Percentiles rank a stretch among this genome's conserved stretches.
phyloP scores from a whole-genome alignment of 2,329 filamentous ascomycete species.

The Emergomyces africanus region DNA sequence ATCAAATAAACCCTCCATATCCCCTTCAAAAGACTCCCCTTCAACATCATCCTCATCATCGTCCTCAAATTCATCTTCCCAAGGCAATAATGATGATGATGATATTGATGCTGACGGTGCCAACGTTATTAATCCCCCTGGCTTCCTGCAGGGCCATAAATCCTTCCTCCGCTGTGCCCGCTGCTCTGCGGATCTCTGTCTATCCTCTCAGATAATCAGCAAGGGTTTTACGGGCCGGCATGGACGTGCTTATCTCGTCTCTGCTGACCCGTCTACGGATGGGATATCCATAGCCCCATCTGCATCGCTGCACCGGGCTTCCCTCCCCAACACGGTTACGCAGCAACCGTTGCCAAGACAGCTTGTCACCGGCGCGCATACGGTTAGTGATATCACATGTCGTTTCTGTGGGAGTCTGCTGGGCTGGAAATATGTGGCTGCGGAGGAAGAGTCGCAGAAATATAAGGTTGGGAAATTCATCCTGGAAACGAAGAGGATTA shows the following conservation, averaged over 20 bases:
- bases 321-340: slow-evolving; percentile 46
- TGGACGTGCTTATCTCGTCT: slow-evolving; percentile 51
- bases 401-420: slow-evolving; percentile 42
- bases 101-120: background rate
- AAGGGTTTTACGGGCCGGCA: slow-evolving; percentile 55
- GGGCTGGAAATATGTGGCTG: slow-evolving; percentile 53
- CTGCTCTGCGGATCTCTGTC: slow-evolving; percentile 47
- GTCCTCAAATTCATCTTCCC: background rate
- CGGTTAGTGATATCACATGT: slow-evolving; percentile 48
- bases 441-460: slow-evolving; percentile 47
- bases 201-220: slow-evolving; percentile 47
- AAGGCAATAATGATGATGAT: background rate
- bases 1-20: slow-evolving; percentile 5
- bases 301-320: slow-evolving; percentile 18
- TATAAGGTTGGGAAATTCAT: slow-evolving; percentile 59
- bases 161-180: slow-evolving; percentile 47
- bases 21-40: background rate
- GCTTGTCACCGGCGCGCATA: slow-evolving; percentile 51
- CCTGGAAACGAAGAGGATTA: slow-evolving; percentile 46
- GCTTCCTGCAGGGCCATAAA: slow-evolving; percentile 34
- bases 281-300: slow-evolving; percentile 18
- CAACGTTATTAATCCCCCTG: background rate
- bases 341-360: slow-evolving; percentile 45
- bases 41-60: background rate
- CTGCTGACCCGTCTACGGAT: slow-evolving; percentile 27